Conservation (phyloP, 2,329 filamentous ascomycete species). For the Exophiala sp. region DNA sequence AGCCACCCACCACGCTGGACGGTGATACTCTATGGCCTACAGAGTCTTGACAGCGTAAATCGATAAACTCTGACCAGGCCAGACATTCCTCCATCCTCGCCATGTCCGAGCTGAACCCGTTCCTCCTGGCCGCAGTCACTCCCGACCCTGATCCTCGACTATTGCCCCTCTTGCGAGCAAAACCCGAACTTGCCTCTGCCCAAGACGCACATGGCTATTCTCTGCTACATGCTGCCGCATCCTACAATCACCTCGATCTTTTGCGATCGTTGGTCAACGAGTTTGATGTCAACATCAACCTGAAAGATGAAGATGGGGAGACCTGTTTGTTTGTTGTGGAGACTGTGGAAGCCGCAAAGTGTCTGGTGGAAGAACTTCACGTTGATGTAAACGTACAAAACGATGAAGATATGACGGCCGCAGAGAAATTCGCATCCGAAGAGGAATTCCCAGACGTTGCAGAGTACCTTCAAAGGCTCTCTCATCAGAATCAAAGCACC, state of each 20-base stretch:
- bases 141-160: constrained; percentile 57
- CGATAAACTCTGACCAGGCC: too few species aligned
- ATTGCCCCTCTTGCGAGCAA: constrained; percentile 67
- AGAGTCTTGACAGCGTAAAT: too few species aligned
- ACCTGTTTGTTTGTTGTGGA: constrained; percentile 94
- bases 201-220: constrained; percentile 95
- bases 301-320: constrained; percentile 86
- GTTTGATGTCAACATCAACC: constrained; percentile 72
- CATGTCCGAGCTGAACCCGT: constrained; percentile 52
- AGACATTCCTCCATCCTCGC: neutral
- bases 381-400: constrained; percentile 65
- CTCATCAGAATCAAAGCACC: constrained; percentile 33
- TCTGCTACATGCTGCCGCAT: constrained; percentile 85
- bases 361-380: constrained; percentile 77
- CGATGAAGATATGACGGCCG: constrained; percentile 72
- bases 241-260: constrained; percentile 82
- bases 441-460: constrained; percentile 73
- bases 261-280: constrained; percentile 71
- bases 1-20: too few species aligned
- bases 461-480: constrained; percentile 59
- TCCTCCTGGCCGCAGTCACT: constrained; percentile 78
- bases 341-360: constrained; percentile 70
- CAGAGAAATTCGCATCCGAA: constrained; percentile 75
- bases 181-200: constrained; percentile 70
- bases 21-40: too few species aligned